Conservation (phyloP, 768 basidiomycete genomes). For the Crassisporium funariophilum region DNA sequence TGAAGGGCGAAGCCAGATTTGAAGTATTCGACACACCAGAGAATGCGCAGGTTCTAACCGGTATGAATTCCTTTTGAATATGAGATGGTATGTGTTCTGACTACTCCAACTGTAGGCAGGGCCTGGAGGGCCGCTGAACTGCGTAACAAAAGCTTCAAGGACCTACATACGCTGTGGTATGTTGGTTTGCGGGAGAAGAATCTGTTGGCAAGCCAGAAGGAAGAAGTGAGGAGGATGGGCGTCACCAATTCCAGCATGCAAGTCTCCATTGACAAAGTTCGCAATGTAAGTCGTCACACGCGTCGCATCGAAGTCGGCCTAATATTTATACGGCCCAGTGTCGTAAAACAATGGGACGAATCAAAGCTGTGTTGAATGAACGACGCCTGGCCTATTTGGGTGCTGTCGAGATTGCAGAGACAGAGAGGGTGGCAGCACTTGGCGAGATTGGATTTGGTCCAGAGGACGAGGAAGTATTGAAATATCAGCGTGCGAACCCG, state of each 20-base stretch:
- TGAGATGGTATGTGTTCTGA: conserved; percentile 7
- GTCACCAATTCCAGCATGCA: conserved; percentile 33
- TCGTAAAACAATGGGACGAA: conserved; percentile 95
- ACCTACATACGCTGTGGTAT: conserved; percentile 96
- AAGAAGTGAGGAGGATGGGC: conserved; percentile 71
- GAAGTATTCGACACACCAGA: conserved; percentile 47
- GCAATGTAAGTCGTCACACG: conserved; percentile 40
- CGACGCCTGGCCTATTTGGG: conserved; percentile 83
- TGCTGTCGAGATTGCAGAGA: conserved; percentile 49
- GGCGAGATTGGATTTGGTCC: conserved; percentile 17
- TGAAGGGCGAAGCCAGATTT: conserved; percentile 49
- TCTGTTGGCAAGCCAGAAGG: conserved; percentile 83
- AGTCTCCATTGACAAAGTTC: conserved; percentile 38
- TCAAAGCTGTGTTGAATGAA: conserved; percentile 91
- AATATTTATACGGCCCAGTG: conserved; percentile 48
- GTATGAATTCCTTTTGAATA: conserved; percentile 15
- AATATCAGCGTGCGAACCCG: conserved; percentile 10
- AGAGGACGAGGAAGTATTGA: conserved; percentile 19
- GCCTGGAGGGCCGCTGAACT: conserved; percentile 88
- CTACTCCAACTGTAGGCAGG: conserved; percentile 57
- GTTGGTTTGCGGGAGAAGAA: conserved; percentile 87
- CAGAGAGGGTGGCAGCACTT: conserved; percentile 28
- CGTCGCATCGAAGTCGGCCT: conserved; percentile 1
- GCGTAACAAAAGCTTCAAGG: conserved; percentile 87
- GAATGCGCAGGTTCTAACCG: conserved; percentile 28